Conservation (phyloP, 139 green algal genomes). For the Nannochloris sp. region DNA sequence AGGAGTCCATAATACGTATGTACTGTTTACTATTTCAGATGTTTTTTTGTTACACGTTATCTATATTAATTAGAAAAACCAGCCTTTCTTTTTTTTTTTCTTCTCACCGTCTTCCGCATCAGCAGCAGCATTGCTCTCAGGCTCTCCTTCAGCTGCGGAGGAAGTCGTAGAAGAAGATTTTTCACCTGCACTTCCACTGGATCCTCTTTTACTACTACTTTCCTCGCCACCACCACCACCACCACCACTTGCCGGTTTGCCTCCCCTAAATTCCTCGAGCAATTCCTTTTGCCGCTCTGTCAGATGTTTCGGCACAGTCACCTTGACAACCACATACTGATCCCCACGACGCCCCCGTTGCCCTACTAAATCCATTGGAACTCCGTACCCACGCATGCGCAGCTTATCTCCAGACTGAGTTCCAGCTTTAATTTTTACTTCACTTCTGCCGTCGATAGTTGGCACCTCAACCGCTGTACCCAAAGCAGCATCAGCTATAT, state of each 20-base stretch:
- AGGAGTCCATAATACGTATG: too few species aligned
- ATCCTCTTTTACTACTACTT: neutral
- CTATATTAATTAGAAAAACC: constrained; percentile 3
- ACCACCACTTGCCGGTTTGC: neutral
- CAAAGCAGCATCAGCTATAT: constrained; percentile 50
- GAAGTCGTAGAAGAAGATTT: neutral
- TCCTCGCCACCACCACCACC: neutral
- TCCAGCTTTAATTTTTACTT: constrained; percentile 39
- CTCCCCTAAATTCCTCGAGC: constrained; percentile 2
- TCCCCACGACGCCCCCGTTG: constrained; percentile 35
- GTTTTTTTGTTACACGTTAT: too few species aligned
- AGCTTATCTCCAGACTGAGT: constrained; percentile 60
- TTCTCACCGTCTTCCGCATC: neutral
- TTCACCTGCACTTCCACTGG: neutral
- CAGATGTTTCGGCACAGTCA: constrained; percentile 14
- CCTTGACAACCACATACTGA: constrained; percentile 49
- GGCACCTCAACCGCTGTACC: constrained; percentile 44
- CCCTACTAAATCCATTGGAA: constrained; percentile 30
- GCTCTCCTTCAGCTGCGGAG: neutral
- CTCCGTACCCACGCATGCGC: constrained; percentile 54
- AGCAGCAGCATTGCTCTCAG: neutral
- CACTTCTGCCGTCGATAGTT: constrained; percentile 44
- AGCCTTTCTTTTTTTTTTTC: constrained; percentile 3
- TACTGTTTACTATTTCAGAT: too few species aligned
- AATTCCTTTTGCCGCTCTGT: neutral